A percentile compares a stretch with the other conserved stretches of the same genome.
These are phyloP conservation scores for Penicillium goetzii DNA, from an alignment of 495 filamentous ascomycete genomes.

Conservation along the genomic window DNA sequence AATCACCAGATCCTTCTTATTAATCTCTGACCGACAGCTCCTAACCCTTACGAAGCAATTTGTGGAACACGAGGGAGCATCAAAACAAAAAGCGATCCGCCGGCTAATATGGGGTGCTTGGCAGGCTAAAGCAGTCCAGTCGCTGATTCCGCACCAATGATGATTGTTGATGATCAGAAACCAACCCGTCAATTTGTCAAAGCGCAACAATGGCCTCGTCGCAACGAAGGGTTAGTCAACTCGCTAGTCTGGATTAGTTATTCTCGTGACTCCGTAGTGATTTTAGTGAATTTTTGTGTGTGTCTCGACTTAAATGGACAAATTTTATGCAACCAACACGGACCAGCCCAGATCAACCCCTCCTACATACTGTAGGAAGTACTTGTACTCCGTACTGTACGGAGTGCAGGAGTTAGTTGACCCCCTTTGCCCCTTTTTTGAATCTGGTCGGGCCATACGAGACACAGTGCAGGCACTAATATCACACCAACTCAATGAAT, in stretches of 20 bases:
- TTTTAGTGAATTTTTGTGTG: not conserved
- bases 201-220: not conserved
- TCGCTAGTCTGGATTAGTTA: not conserved
- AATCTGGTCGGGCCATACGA: conserved; percentile 8
- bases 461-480: conserved; percentile 2
- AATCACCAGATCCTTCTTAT: not conserved
- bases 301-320: not conserved
- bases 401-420: not conserved
- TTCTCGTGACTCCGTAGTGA: not conserved
- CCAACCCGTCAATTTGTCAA: not conserved
- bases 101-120: conserved; percentile 5
- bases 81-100: conserved; percentile 5
- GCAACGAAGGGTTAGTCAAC: not conserved
- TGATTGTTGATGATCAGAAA: not conserved
- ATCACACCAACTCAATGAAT: not conserved
- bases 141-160: not conserved
- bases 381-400: not conserved
- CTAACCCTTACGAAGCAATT: not conserved
- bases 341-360: conserved; percentile 1
- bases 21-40: not conserved
- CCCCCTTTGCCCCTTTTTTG: conserved; percentile 23
- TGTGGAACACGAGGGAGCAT: not conserved
- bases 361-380: not conserved
- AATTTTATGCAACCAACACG: conserved; percentile 7
- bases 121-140: not conserved